Conservation (phyloP, 148 eudicot species). For the Amaranthus palmeri region DNA sequence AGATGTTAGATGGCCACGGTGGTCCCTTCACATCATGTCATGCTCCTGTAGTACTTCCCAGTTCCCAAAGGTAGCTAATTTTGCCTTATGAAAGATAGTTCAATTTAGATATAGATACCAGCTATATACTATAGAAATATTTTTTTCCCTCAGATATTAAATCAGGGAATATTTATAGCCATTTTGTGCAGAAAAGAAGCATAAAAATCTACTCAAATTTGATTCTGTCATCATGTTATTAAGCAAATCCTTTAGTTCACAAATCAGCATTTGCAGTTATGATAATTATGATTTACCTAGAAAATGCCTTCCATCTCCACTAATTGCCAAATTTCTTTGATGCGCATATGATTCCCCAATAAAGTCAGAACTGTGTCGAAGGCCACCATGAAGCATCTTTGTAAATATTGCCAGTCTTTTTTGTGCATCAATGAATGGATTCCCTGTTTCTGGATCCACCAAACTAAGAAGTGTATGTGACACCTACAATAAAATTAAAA, state of each 20-base stretch:
- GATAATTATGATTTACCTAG: constrained; percentile 38
- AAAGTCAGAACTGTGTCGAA: constrained; percentile 56
- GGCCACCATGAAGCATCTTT: constrained; percentile 83
- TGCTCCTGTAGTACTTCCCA: not conserved
- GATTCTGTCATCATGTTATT: not conserved
- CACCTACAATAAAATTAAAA: constrained; percentile 43
- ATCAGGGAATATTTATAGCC: not conserved
- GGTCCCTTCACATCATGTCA: not conserved
- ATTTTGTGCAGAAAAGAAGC: not conserved
- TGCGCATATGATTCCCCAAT: constrained; percentile 33
- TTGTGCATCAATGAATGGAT: constrained; percentile 52
- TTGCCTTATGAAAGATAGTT: not conserved
- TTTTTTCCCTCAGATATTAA: too few relatives aligned
- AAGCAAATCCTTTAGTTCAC: constrained; percentile 2
- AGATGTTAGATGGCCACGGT: not conserved
- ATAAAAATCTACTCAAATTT: not conserved
- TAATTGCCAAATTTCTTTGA: constrained; percentile 25
- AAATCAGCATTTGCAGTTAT: constrained; percentile 4
- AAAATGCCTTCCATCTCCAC: constrained; percentile 33
- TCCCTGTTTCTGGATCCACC: constrained; percentile 63
- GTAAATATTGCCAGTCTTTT: constrained; percentile 65
- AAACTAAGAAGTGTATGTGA: constrained; percentile 90
- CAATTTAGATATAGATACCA: not conserved
- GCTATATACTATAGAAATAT: not conserved
- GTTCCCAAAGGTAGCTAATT: not conserved